phyloP scores from a whole-genome alignment of 768 basidiomycete genomes.

The Russula emetica region DNA sequence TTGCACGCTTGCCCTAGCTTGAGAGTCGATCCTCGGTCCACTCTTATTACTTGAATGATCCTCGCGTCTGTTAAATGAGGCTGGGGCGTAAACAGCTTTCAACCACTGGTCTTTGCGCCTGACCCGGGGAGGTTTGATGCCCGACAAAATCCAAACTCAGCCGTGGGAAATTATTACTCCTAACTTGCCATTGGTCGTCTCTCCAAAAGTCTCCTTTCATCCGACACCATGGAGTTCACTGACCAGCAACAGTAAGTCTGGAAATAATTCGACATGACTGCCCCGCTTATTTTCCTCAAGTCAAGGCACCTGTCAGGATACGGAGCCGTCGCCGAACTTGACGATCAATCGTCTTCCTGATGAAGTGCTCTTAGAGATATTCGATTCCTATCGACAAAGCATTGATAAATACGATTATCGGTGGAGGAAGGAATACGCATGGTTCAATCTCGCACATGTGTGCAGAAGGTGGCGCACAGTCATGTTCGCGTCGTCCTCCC shows the following conservation, averaged over 20 bases:
- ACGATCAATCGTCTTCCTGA: neutral
- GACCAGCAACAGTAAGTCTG: neutral
- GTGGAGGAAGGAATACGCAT: slow-evolving; percentile 25
- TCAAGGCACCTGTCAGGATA: neutral
- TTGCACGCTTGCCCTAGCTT: no score
- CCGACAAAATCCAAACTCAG: no score
- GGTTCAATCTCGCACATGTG: slow-evolving; percentile 10
- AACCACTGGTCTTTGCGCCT: no score
- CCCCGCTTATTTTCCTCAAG: neutral
- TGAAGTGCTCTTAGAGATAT: neutral
- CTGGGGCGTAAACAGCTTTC: no score
- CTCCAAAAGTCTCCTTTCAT: no score
- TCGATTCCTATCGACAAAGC: neutral
- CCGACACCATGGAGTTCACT: no score
- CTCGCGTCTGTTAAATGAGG: no score
- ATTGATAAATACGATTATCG: neutral
- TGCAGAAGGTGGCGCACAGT: slow-evolving; percentile 8
- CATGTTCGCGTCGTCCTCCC: neutral
- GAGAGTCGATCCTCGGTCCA: no score
- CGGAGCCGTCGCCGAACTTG: neutral
- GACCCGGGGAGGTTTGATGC: no score
- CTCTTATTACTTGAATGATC: no score
- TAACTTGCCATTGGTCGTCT: no score
- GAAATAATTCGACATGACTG: neutral
- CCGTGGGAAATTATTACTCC: no score